Evolutionary conservation across 1,284 basidiomycete genomes (phyloP), one percentile per base, ranked within the genome.

Genomic region (Cutaneotrichosporon dermatis): DNA sequence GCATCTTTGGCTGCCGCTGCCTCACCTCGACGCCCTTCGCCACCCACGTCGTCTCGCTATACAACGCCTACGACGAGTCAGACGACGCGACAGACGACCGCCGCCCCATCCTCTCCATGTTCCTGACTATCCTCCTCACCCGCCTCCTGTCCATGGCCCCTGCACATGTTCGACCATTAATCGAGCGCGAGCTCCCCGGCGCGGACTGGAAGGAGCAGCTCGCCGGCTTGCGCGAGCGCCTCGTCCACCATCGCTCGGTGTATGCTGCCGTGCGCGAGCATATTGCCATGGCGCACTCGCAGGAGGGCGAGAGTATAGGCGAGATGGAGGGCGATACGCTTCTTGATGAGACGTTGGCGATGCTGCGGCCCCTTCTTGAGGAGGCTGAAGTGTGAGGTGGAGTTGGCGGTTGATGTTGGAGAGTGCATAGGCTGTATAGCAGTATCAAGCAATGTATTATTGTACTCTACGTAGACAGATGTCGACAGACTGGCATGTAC

Each of bases 111-210:
- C 25, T 58, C 16, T 45, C 55, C 39, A 59, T 57, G 16, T 64
- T 61, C 54, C 45, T 64, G 12, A 59, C 59, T 1, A 53, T 56
- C 25, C 45, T 64, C 34, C 4, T 64, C 40, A 45, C 59, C 5
- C 43, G 45, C n/a, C 57, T 64, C 10, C 35, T 64, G 10, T 41
- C 43, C 3, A 33, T 36, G 0, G 41, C 51, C 1, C 41, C 35
- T 4, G 36, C 1, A 3, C 25, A 37, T 33, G 43, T n/a, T 15
- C 46, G 44, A 5, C 36, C 49, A 13, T 40, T 52, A 8, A 15
- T 62, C n/a, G 45, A 53, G 51, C 35, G 44, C 11, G 10, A 36
- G 10, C 41, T 62, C 9, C 57, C 60, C 0, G 57, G 57, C 35
- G 37, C 15, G 8, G 6, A 1, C 3, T 54, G 54, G 45, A 6